Conservation (phyloP, 2,329 filamentous ascomycete species). For the Mariannaea sp. region DNA sequence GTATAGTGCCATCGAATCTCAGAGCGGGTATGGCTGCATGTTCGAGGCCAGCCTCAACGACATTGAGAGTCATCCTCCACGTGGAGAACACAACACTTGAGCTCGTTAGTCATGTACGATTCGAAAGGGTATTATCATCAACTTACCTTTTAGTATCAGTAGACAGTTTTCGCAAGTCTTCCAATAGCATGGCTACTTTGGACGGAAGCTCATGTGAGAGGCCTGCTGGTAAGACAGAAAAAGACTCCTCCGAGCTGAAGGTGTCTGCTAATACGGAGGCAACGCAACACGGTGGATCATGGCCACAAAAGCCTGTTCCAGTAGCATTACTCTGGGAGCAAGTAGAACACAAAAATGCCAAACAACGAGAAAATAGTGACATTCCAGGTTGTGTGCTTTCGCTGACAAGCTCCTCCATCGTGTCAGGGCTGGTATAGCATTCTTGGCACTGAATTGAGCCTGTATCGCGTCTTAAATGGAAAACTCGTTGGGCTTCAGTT, state of each 20-base stretch:
- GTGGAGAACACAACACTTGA: conserved; percentile 56
- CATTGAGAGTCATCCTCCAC: conserved; percentile 55
- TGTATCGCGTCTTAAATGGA: conserved; percentile 42
- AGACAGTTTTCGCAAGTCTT: no score
- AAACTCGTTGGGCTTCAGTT: conserved; percentile 45
- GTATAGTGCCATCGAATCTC: conserved; percentile 54
- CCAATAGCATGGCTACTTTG: no score
- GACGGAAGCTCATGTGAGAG: no score
- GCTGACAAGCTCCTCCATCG: no score
- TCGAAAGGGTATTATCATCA: rapidly evolving
- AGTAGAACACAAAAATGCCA: conserved; percentile 40
- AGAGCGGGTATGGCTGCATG: conserved; percentile 42
- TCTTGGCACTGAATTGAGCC: conserved; percentile 33
- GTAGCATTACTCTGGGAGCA: conserved; percentile 27
- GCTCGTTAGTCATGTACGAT: background rate
- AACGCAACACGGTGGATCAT: conserved; percentile 30
- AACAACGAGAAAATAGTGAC: conserved; percentile 41
- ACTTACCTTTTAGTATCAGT: conserved; percentile 44
- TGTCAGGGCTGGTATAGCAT: conserved; percentile 38
- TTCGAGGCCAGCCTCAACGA: conserved; percentile 48
- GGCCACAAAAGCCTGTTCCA: conserved; percentile 34
- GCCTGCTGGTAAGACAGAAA: no score
- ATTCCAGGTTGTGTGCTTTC: no score
- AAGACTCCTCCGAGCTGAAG: no score
- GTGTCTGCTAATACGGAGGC: conserved; percentile 34